Evolutionary conservation across 768 basidiomycete species (phyloP).

Genomic region (Epithele typhae): DNA sequence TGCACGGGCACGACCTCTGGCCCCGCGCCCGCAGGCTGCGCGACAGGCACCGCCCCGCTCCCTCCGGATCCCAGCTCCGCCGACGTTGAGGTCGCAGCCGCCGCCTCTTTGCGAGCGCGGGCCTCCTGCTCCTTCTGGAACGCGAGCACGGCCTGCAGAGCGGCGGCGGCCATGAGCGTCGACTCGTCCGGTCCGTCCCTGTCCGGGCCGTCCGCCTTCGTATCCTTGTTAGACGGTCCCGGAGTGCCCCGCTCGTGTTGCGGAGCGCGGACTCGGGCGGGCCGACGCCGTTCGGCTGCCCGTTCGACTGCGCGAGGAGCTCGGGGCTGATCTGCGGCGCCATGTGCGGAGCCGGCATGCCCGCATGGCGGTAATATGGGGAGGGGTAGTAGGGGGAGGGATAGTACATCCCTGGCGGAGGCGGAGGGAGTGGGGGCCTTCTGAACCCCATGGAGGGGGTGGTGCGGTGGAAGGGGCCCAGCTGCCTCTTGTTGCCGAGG

Average conservation of each 20-base stretch:
- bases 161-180: slow-evolving; percentile 15
- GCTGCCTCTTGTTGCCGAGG: slow-evolving; percentile 43
- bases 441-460: slow-evolving; percentile 24
- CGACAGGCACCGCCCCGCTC: not conserved
- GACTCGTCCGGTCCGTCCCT: slow-evolving; percentile 9
- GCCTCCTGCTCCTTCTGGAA: slow-evolving; percentile 28
- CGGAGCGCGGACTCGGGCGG: slow-evolving; percentile 13
- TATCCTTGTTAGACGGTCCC: not conserved
- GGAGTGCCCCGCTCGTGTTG: slow-evolving; percentile 4
- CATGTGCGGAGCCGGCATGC: slow-evolving; percentile 23
- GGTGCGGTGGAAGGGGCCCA: slow-evolving; percentile 26
- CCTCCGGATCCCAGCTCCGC: not conserved
- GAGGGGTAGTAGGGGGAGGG: slow-evolving; percentile 36
- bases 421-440: slow-evolving; percentile 21
- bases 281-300: slow-evolving; percentile 6
- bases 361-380: slow-evolving; percentile 45
- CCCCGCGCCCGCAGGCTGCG: not conserved
- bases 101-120: slow-evolving; percentile 13
- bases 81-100: not conserved
- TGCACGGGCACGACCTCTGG: not conserved
- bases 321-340: slow-evolving; percentile 22
- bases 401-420: slow-evolving; percentile 25
- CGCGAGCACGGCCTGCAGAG: slow-evolving; percentile 32
- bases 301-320: slow-evolving; percentile 16
- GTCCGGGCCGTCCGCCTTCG: not conserved